Evolutionary conservation across 345 rosid species (phyloP), one percentile per base, ranked within the genome.

Genomic region (Pseudoturritis turrita): DNA sequence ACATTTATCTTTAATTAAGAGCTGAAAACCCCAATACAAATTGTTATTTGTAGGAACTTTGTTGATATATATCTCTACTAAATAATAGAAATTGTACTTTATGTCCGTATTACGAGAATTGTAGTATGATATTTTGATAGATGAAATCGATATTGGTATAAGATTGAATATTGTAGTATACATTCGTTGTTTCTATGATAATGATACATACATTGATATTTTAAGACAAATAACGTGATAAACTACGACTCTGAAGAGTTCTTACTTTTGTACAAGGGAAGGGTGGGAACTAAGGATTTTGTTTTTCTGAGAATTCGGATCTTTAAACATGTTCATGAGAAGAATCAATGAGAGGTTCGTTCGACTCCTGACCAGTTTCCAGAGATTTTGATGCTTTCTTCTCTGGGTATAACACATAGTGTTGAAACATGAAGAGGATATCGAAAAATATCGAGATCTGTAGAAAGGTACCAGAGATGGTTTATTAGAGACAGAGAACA

Each of bases 401-500:
- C 46, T 77, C 75, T 21, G 85, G 89, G 74, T 91, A 91, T 63
- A 95, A 72, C 66, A 89, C 78, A 72, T 73, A 91, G 77, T 95
- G 99, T 75, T 95, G 97, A 59, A 74, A 70, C 88, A 95, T 89
- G 90, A 91, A 91, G 55, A 95, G 74, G 45, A 91, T 70, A 70
- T 95, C 98, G 65, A 91, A 95, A 83, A 79, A 81, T 45, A 95
- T 19, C 2, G 96, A 81, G 3, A 91, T 68, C 98, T 95, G 90
- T 84, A 75, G 40, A 37, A 65, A 54, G 36, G 2, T 4, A 47
- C 9, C 15, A 58, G 21, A 71, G 21, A 49, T 6, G 6, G 6
- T 7, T 44, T 33, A 66, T 65, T 43, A 72, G 46, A 72, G 28
- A 53, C 22, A 53, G 23, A 43, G 15, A 50, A 15, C 33, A 62